These are phyloP conservation scores for Iodosphaeria phyllophila DNA, from an alignment of 2,329 filamentous ascomycete species.

Conservation along the genomic window DNA sequence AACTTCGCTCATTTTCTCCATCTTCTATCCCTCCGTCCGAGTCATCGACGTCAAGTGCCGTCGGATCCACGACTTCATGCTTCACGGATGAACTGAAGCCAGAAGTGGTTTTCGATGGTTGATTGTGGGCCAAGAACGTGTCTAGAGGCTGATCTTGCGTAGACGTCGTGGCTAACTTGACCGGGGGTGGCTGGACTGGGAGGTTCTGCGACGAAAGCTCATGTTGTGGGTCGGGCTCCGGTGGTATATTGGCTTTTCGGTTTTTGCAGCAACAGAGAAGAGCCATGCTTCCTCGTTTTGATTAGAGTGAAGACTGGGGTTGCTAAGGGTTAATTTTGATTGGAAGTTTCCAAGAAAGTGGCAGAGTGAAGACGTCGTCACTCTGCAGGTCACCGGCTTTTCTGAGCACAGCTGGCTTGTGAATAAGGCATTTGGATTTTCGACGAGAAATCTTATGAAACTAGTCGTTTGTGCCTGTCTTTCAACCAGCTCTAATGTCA, in stretches of 20 bases:
- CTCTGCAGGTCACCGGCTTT: too few species aligned
- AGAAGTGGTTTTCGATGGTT: background rate
- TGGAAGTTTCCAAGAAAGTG: too few species aligned
- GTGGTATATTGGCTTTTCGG: slow-evolving; percentile 3
- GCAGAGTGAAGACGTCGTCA: too few species aligned
- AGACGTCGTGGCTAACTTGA: too few species aligned
- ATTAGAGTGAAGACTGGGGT: too few species aligned
- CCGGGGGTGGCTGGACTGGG: background rate
- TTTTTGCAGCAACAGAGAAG: slow-evolving; percentile 16
- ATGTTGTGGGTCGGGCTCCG: background rate
- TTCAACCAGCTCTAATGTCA: too few species aligned
- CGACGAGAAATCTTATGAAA: too few species aligned
- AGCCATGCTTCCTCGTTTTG: slow-evolving; percentile 15
- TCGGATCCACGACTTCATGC: slow-evolving; percentile 8
- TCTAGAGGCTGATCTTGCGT: too few species aligned
- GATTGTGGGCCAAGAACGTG: background rate
- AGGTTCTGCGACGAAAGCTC: background rate
- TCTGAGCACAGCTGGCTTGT: too few species aligned
- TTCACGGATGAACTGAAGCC: background rate
- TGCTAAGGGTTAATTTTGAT: too few species aligned
- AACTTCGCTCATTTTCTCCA: slow-evolving; percentile 3
- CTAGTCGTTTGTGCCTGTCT: too few species aligned
- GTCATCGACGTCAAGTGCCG: slow-evolving; percentile 21
- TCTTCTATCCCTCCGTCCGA: slow-evolving; percentile 12
- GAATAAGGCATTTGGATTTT: too few species aligned